A percentile compares a stretch with the other conserved stretches of the same genome.
These are phyloP conservation scores for Gaeumannomyces tritici DNA, from an alignment of 2,329 filamentous ascomycete species.

Conservation along the genomic window DNA sequence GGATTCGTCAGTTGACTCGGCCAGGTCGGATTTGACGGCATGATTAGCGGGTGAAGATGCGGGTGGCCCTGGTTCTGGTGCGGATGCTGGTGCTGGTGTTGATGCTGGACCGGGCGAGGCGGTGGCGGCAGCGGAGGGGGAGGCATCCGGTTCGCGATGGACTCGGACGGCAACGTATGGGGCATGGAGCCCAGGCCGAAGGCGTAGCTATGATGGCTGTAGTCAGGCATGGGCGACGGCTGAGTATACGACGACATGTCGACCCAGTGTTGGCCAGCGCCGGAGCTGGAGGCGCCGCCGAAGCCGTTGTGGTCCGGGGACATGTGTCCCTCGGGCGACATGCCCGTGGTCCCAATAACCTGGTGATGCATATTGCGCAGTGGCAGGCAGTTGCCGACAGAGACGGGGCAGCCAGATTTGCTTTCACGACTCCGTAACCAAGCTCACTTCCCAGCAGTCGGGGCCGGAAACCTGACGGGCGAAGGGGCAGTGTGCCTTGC, in stretches of 20 bases:
- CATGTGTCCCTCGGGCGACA: conserved; percentile 36
- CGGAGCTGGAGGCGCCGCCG: conserved; percentile 4
- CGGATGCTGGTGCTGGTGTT: conserved; percentile 31
- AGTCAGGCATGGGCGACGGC: conserved; percentile 57
- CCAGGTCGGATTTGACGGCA: conserved; percentile 60
- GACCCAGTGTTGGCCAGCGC: conserved; percentile 33
- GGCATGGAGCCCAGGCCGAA: conserved; percentile 43
- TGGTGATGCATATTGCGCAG: conserved; percentile 31
- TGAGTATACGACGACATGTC: conserved; percentile 55
- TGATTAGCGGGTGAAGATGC: conserved; percentile 61
- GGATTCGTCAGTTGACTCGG: conserved; percentile 75
- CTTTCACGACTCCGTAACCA: too few relatives aligned
- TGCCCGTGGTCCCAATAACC: conserved; percentile 32
- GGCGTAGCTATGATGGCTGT: conserved; percentile 46
- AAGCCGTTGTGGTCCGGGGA: conserved; percentile 30
- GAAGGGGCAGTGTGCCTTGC: too few relatives aligned
- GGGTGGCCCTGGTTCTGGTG: conserved; percentile 21
- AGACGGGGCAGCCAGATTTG: too few relatives aligned
- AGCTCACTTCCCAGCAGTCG: too few relatives aligned
- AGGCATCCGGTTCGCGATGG: conserved; percentile 37
- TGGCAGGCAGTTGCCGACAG: too few relatives aligned
- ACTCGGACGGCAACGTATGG: conserved; percentile 38
- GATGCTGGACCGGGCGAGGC: conserved; percentile 22
- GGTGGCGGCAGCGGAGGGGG: conserved; percentile 51
- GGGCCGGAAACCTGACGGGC: too few relatives aligned